Conservation (phyloP, 2,329 filamentous ascomycete genomes). For the Scedosporium dehoogii region DNA sequence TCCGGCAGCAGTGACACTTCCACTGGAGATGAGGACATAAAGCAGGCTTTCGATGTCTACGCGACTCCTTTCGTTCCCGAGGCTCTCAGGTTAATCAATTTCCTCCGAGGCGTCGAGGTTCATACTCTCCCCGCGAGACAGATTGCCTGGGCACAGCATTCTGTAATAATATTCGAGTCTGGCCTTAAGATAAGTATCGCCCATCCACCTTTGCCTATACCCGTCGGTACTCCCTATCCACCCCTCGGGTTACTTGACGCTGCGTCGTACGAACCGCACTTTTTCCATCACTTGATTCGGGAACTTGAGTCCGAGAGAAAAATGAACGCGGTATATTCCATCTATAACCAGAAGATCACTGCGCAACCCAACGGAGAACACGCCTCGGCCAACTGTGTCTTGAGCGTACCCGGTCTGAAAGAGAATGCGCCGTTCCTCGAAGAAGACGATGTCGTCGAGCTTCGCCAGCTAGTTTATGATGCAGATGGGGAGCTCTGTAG, state of each 20-base stretch:
- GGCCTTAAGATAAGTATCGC: background rate
- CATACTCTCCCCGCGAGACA: background rate
- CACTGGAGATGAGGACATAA: background rate
- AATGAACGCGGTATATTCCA: background rate
- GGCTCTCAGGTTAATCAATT: background rate
- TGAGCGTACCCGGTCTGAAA: background rate
- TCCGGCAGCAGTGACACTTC: background rate
- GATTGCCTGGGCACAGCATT: background rate
- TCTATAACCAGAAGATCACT: background rate
- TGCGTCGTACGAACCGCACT: background rate
- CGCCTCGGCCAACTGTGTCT: background rate
- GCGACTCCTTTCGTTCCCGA: conserved; percentile 6
- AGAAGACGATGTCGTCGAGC: conserved; percentile 1
- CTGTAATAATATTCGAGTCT: background rate
- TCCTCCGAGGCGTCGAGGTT: background rate
- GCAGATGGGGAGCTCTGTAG: background rate
- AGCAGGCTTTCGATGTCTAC: conserved; percentile 2
- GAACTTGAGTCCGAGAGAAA: conserved; percentile 1
- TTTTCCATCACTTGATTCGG: background rate
- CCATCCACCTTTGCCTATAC: background rate
- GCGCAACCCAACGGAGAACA: background rate
- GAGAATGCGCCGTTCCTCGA: background rate
- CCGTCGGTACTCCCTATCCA: background rate
- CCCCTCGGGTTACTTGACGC: background rate
- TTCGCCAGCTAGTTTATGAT: conserved; percentile 4